Base-by-base conservation (phyloP, 2,329 filamentous ascomycete genomes). In the Cordyceps militaris region DNA sequence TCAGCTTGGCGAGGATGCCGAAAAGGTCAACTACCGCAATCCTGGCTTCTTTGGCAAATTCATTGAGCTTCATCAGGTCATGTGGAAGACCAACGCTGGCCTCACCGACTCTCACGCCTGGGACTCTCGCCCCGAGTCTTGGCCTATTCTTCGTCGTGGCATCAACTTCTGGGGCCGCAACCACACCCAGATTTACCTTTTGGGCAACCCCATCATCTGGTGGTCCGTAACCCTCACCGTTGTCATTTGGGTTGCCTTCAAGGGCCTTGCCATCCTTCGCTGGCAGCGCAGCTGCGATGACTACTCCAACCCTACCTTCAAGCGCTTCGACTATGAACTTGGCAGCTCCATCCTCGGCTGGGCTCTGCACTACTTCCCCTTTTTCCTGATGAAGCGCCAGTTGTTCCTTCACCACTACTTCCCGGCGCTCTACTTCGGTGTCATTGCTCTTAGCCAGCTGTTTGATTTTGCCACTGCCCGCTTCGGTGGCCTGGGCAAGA, bases 151-250 rank as follows among this genome's bases (percentile, higher is more conserved):
- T 54, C 84, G 84, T 64, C 90, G 94, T 61, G 94, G 94, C 67
- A 99, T 99, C 80, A 99, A 99, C 78, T 99, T 99, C 80, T 99
- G 94, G 94, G 91, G 93, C 63, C 91, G 88, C 67, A 82, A 97
- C 67, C 82, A 96, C 72, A 90, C 91, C 61, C 94, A 99, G 71
- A 91, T 99, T 65, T 99, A 99, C 73, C 86, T 99, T 21, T 86
- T 97, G 58, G 94, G 94, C 57, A 97, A 99, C 73, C 92, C 92
- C 2, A 74, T 97, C 58, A 87, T 97, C 65, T 99, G 94, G 94
- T 97, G 89, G 87, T 86, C 85, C 32, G 91, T 91, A 7, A 93
- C 89, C 14, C 76, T 85, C 9, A 87, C 91, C 19, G 83, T 99
- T 62, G 81, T 77, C 30, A 70, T 91, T 40, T 99, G 96, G 70